phyloP scores from a whole-genome alignment of 495 filamentous ascomycete genomes.

The Xylaria flabelliformis region DNA sequence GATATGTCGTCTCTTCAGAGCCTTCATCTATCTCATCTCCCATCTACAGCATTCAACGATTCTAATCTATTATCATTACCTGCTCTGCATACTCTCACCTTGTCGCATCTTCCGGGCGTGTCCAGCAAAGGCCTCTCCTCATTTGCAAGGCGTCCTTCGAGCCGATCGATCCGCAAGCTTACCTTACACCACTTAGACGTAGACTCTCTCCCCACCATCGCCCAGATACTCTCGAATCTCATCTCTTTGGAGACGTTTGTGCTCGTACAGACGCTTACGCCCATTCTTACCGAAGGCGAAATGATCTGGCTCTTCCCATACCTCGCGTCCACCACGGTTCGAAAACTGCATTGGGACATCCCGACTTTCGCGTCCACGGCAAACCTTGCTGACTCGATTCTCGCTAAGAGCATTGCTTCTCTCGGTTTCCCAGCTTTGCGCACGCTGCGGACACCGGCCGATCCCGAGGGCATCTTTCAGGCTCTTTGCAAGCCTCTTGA shows the following conservation, averaged over 20 bases:
- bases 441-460: slow-evolving; percentile 72
- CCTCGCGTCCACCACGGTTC: slow-evolving; percentile 69
- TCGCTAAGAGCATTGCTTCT: slow-evolving; percentile 73
- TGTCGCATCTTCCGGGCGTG: slow-evolving; percentile 78
- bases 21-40: slow-evolving; percentile 77
- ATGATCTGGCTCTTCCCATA: slow-evolving; percentile 71
- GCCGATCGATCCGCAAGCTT: slow-evolving; percentile 62
- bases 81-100: slow-evolving; percentile 71
- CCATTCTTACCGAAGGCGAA: slow-evolving; percentile 62
- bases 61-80: slow-evolving; percentile 72
- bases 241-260: slow-evolving; percentile 67
- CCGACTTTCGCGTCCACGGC: slow-evolving; percentile 52
- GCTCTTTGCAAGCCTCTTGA: slow-evolving; percentile 66
- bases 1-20: slow-evolving; percentile 72
- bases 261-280: slow-evolving; percentile 70
- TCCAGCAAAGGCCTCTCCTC: slow-evolving; percentile 78
- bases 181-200: slow-evolving; percentile 71
- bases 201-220: slow-evolving; percentile 71
- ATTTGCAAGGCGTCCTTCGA: slow-evolving; percentile 67
- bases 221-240: slow-evolving; percentile 75
- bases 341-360: slow-evolving; percentile 84
- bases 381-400: slow-evolving; percentile 67
- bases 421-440: slow-evolving; percentile 74
- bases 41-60: slow-evolving; percentile 75
- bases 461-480: slow-evolving; percentile 76